A percentile compares a stretch with the other conserved stretches of the same genome.
phyloP scores from a whole-genome alignment of 306 rosid genomes.

The Fragaria vesca region DNA sequence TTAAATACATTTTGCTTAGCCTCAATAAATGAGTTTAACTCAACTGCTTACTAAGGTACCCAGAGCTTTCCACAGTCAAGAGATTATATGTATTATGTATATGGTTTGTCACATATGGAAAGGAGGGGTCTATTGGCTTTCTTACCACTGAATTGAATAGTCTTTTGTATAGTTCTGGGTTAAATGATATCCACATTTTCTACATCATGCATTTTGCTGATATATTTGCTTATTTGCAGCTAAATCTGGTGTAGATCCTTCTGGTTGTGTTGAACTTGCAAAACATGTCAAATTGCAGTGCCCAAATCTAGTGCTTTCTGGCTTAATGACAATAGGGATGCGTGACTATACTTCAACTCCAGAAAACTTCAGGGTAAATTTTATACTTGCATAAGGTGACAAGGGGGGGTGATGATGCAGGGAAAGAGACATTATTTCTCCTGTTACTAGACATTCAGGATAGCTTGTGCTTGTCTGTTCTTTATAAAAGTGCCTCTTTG shows the following conservation, averaged over 20 bases:
- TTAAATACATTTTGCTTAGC: background rate
- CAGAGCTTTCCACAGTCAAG: background rate
- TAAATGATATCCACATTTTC: background rate
- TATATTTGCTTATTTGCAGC: constrained; percentile 30
- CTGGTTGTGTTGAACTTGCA: constrained; percentile 43
- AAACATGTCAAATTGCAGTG: constrained; percentile 43
- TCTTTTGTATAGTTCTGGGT: background rate
- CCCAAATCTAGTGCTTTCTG: constrained; percentile 48
- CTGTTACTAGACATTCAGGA: constrained; percentile 12
- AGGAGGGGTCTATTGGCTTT: constrained; percentile 2
- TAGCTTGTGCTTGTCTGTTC: background rate
- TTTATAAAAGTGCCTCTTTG: background rate
- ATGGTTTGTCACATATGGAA: background rate
- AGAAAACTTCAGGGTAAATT: constrained; percentile 45
- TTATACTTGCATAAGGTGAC: background rate
- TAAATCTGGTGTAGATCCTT: constrained; percentile 50
- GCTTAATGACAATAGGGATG: constrained; percentile 62
- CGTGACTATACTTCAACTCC: constrained; percentile 52
- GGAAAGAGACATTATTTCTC: constrained; percentile 17
- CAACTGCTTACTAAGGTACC: background rate
- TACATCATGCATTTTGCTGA: background rate
- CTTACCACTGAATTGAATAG: background rate
- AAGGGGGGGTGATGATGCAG: background rate
- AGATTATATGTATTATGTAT: too few relatives aligned
- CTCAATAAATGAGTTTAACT: background rate